These are phyloP conservation scores for Ganoderma multipileum DNA, from an alignment of 1,284 basidiomycete species.

Conservation along the genomic window DNA sequence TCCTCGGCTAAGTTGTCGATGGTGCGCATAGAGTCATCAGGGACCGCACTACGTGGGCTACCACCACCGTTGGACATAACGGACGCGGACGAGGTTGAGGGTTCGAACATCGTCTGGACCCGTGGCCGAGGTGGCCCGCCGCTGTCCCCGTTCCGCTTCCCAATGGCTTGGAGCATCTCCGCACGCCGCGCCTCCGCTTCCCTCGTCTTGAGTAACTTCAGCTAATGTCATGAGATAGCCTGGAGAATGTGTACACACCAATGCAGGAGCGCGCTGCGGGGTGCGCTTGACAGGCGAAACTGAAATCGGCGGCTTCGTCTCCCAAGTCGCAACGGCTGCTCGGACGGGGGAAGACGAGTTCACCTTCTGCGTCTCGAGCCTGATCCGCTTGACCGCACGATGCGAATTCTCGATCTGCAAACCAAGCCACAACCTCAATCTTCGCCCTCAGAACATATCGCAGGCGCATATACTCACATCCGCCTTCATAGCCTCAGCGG, in stretches of 20 bases:
- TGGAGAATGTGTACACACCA: conserved; percentile 45
- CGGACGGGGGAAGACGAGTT: conserved; percentile 27
- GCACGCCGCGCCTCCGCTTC: conserved; percentile 78
- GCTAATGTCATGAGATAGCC: neutral
- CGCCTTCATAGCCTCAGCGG: conserved; percentile 64
- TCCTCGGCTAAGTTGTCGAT: conserved; percentile 64
- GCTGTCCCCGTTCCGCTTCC: conserved; percentile 59
- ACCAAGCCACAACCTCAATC: neutral
- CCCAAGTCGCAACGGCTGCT: conserved; percentile 24
- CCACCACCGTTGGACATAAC: conserved; percentile 28
- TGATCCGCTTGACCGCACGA: conserved; percentile 73
- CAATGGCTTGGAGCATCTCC: conserved; percentile 78
- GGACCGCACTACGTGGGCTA: conserved; percentile 25
- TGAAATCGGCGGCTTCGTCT: conserved; percentile 41
- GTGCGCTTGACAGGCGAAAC: conserved; percentile 62
- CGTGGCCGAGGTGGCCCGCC: conserved; percentile 52
- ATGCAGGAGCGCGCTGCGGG: conserved; percentile 48
- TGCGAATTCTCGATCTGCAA: conserved; percentile 69
- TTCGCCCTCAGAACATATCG: neutral
- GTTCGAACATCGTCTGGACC: conserved; percentile 41
- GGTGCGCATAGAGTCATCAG: conserved; percentile 38
- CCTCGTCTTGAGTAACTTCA: conserved; percentile 54
- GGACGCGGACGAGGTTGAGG: conserved; percentile 30
- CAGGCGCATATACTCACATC: conserved; percentile 56
- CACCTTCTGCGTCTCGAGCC: conserved; percentile 53